Evolutionary conservation across 2,329 filamentous ascomycete genomes (phyloP).

Genomic region (Fonsecaea pugnacius): DNA sequence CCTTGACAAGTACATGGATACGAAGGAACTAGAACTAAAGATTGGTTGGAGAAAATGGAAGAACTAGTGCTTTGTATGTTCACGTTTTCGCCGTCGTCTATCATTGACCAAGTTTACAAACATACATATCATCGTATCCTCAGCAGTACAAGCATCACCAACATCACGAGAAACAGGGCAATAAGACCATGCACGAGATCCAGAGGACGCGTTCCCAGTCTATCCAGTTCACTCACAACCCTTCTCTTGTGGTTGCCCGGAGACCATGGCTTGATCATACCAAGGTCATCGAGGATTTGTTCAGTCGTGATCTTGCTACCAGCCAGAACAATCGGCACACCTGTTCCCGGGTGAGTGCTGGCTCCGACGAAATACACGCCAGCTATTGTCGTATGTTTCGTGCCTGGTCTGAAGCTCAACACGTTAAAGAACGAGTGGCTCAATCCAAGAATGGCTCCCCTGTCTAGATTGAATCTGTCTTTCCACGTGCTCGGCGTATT

Average conservation of each 20-base stretch:
- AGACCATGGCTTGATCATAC: slow-evolving; percentile 49
- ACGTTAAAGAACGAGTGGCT: slow-evolving; percentile 70
- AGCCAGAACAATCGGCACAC: slow-evolving; percentile 73
- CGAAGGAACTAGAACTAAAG: neutral
- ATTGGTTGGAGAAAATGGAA: neutral
- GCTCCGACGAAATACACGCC: slow-evolving; percentile 73
- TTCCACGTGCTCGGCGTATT: slow-evolving; percentile 71
- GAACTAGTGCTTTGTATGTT: neutral
- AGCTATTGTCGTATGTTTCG: slow-evolving; percentile 39
- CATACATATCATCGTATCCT: neutral
- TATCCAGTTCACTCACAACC: slow-evolving; percentile 33
- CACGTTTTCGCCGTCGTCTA: neutral
- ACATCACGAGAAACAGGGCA: slow-evolving; percentile 13
- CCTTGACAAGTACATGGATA: neutral
- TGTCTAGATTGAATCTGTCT: slow-evolving; percentile 72
- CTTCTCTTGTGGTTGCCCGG: slow-evolving; percentile 28
- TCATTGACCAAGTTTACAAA: neutral
- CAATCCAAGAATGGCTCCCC: slow-evolving; percentile 73
- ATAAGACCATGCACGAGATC: slow-evolving; percentile 24
- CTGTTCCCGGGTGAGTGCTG: slow-evolving; percentile 75
- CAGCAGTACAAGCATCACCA: slow-evolving; percentile 21
- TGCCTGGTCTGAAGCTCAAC: slow-evolving; percentile 42
- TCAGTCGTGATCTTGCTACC: slow-evolving; percentile 67
- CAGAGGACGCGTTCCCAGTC: slow-evolving; percentile 26
- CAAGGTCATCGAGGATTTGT: slow-evolving; percentile 53